phyloP scores from a whole-genome alignment of 768 basidiomycete species.

The Tephrocybe sp. region DNA sequence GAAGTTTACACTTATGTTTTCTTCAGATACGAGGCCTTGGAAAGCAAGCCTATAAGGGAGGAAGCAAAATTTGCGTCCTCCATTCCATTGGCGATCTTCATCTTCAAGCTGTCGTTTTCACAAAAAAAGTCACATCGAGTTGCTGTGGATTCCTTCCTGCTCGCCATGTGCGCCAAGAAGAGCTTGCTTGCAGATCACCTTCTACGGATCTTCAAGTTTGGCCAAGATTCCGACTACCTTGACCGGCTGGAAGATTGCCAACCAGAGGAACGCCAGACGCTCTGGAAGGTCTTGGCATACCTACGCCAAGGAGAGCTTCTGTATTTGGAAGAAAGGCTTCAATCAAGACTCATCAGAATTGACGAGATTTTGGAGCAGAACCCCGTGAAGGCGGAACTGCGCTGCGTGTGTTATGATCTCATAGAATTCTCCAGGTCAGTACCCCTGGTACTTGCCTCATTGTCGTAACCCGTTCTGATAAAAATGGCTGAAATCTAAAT shows the following conservation, averaged over 20 bases:
- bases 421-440: slow-evolving; percentile 5
- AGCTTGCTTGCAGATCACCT: slow-evolving; percentile 8
- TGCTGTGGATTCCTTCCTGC: slow-evolving; percentile 7
- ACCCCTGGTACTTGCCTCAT: neutral
- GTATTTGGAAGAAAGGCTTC: slow-evolving; percentile 9
- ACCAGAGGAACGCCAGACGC: slow-evolving; percentile 9
- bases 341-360: neutral
- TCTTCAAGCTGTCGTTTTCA: slow-evolving; percentile 10
- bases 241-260: slow-evolving; percentile 1
- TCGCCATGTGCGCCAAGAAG: slow-evolving; percentile 8
- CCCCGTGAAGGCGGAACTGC: neutral
- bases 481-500: neutral
- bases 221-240: slow-evolving; percentile 10
- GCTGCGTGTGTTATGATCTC: slow-evolving; percentile 4
- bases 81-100: slow-evolving; percentile 6
- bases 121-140: slow-evolving; percentile 2
- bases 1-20: no score
- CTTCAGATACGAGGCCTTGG: neutral
- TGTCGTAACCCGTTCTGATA: no score
- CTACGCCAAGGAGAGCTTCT: slow-evolving; percentile 4
- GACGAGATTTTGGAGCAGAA: slow-evolving; percentile 4
- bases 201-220: slow-evolving; percentile 10
- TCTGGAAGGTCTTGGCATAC: slow-evolving; percentile 11
- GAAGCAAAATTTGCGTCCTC: slow-evolving; percentile 8
- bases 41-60: neutral